Conservation (phyloP, 2,329 filamentous ascomycete species). For the Fusarium robinianum region DNA sequence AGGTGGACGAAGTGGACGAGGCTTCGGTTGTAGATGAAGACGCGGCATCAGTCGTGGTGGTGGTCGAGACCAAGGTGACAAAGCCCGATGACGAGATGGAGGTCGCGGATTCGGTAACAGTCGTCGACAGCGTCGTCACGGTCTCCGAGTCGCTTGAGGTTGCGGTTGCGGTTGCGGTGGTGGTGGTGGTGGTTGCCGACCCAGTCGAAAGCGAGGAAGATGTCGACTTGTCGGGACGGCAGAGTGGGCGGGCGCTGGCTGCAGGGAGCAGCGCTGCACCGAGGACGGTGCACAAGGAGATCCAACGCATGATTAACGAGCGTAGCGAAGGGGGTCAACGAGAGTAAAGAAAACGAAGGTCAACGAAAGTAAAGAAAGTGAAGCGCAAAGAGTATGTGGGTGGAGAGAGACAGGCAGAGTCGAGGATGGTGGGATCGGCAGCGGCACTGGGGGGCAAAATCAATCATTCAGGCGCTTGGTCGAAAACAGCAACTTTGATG, state of each 20-base stretch:
- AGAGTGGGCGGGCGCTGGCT: constrained; percentile 4
- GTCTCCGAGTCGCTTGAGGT: not conserved
- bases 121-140: not conserved
- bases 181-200: not conserved
- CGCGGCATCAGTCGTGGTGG: not conserved
- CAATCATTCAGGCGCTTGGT: too few relatives aligned
- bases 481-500: too few relatives aligned
- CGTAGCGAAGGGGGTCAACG: not conserved
- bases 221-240: constrained; percentile 7
- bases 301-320: constrained; percentile 26
- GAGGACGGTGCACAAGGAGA: constrained; percentile 15
- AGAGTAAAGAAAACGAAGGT: not conserved
- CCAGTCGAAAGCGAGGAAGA: too few relatives aligned
- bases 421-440: not conserved
- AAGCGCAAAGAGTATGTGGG: constrained; percentile 4
- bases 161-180: not conserved
- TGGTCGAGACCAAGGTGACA: not conserved
- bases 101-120: not conserved
- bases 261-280: constrained; percentile 13
- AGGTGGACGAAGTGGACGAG: not conserved
- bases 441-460: not conserved
- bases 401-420: not conserved
- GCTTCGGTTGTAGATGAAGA: not conserved
- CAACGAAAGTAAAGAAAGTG: not conserved
- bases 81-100: not conserved